Percentiles rank a stretch among this genome's conserved stretches.
Conservation (phyloP, 106 monocot genomes). For the Dendrobium chrysotoxum region DNA sequence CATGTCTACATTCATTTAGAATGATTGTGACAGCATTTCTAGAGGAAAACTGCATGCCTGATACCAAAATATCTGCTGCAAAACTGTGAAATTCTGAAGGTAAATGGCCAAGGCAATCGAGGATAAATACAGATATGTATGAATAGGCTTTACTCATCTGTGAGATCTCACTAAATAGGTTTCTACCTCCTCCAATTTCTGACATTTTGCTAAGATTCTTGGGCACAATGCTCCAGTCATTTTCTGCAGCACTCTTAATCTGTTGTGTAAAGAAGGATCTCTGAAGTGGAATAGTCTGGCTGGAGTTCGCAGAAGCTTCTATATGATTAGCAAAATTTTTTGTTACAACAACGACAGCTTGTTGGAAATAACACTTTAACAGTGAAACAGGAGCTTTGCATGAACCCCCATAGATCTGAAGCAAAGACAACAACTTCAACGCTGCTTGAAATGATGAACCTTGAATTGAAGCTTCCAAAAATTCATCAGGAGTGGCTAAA, state of each 20-base stretch:
- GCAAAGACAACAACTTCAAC: conserved; percentile 41
- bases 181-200: conserved; percentile 6
- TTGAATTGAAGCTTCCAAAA: conserved; percentile 42
- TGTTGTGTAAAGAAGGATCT: background rate
- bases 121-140: conserved; percentile 30
- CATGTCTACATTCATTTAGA: conserved; percentile 25
- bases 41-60: conserved; percentile 26
- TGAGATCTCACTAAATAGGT: conserved; percentile 2
- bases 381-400: conserved; percentile 36
- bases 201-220: background rate
- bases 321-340: conserved; percentile 13
- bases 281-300: background rate
- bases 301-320: background rate
- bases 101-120: conserved; percentile 42
- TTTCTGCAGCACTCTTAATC: too few relatives aligned
- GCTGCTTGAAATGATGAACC: conserved; percentile 45
- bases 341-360: conserved; percentile 32
- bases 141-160: conserved; percentile 9
- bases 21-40: conserved; percentile 36
- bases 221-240: background rate
- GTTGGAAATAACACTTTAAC: conserved; percentile 37
- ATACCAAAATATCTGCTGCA: conserved; percentile 43
- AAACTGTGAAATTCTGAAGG: conserved; percentile 55
- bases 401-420: conserved; percentile 40
- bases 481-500: conserved; percentile 36